Percentiles rank a stretch among this genome's conserved stretches.
phyloP scores from a whole-genome alignment of 208 protist genomes.

The Leishmania tarentolae region DNA sequence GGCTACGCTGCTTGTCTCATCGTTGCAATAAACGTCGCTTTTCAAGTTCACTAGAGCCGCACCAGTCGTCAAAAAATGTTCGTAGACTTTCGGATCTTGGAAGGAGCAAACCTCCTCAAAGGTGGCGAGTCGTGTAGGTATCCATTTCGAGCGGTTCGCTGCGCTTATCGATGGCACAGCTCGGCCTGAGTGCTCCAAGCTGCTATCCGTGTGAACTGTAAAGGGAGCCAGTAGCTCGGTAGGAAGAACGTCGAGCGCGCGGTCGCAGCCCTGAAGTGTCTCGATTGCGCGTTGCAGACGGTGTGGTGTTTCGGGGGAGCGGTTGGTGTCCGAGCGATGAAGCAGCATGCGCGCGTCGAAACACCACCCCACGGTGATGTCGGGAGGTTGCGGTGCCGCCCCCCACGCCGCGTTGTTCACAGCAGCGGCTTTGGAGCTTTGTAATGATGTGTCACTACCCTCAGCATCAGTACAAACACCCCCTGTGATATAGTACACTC shows the following conservation, averaged over 20 bases:
- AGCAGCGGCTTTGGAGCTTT: not conserved
- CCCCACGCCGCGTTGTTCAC: not conserved
- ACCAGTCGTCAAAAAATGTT: constrained; percentile 53
- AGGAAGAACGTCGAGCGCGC: constrained; percentile 62
- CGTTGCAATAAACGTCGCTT: constrained; percentile 83
- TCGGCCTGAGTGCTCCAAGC: not conserved
- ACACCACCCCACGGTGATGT: constrained; percentile 63
- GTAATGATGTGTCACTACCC: not conserved
- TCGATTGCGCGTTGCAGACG: constrained; percentile 67
- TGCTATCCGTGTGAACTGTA: constrained; percentile 7
- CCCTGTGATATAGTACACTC: constrained; percentile 65
- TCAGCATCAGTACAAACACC: constrained; percentile 12
- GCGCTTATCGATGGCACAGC: constrained; percentile 1
- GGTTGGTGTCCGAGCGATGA: constrained; percentile 52
- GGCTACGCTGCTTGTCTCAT: constrained; percentile 56
- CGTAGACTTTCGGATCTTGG: constrained; percentile 51
- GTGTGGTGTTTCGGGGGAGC: constrained; percentile 71
- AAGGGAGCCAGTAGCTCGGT: constrained; percentile 31
- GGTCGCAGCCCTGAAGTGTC: constrained; percentile 39
- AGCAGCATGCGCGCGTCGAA: constrained; percentile 71
- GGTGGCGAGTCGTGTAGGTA: constrained; percentile 63
- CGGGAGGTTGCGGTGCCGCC: constrained; percentile 25
- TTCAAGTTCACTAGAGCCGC: constrained; percentile 45
- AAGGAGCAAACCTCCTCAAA: constrained; percentile 63
- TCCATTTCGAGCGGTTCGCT: constrained; percentile 36